Base-by-base conservation (phyloP, 352 stramenopile genomes). In the Pythium pyrilobum region DNA sequence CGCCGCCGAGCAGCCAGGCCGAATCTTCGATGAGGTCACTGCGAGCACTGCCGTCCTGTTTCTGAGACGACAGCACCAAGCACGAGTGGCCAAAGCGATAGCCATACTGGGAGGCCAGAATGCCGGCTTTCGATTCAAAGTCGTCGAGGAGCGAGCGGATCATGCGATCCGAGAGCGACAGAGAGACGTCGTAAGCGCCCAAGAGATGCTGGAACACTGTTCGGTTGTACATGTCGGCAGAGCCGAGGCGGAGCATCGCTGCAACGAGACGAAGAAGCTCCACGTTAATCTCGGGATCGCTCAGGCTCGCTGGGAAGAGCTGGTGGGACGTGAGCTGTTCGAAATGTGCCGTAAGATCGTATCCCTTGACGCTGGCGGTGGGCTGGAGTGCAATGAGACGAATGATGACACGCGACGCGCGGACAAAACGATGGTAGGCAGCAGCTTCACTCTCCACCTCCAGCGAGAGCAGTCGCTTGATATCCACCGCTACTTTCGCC, bases 81-180 rank as follows among this genome's bases (percentile, higher is more conserved):
- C 56, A 75, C 1, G 71, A 87, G 7, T 65, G 62, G 8, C 81
- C 78, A 47, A 94, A 94, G 49, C 81, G 81, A 51, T 87, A 94
- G 18, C 79, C 78, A 28, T 88, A 64, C 20, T 75, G 60, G 1
- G 77, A 66, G 10, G 72, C 51, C 16, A 68, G 51, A 16, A 86
- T 63, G 16, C 63, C 62, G 0, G 54, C 66, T 5, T 71, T 53
- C 2, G 62, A 52, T 29, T 87, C 77, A 38, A 89, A 85, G 0
- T 73, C 63, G n/a, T 84, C 59, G 4, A 89, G 68, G 23, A 89
- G 27, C 1, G 70, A 54, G 13, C 81, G 74, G 21, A 92, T 34
- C 24, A 71, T 49, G 11, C 80, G 68, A 57, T 94, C 84, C 9
- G 79, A 63, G 0, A 61, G 39, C 23, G 74, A 85, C 0, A 92